Conservation (phyloP, 108 stramenopile species). For the Nannochloropsis granulata region DNA sequence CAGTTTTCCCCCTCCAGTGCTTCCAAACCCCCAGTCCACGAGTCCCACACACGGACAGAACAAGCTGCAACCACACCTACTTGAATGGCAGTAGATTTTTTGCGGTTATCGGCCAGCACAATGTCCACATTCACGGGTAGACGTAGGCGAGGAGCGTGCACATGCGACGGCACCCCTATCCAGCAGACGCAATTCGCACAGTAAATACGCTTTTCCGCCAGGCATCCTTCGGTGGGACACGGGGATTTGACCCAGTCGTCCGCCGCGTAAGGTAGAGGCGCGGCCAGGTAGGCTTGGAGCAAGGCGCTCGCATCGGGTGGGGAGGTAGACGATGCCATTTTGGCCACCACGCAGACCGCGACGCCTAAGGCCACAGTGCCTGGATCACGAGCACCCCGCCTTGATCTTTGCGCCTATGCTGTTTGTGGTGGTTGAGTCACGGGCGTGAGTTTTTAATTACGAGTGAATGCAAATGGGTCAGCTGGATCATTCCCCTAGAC, state of each 20-base stretch:
- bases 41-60: background rate
- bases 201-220: background rate
- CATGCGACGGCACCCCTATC: background rate
- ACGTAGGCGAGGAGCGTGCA: background rate
- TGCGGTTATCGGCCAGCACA: background rate
- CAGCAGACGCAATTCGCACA: background rate
- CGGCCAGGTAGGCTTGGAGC: background rate
- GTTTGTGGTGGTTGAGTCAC: too few relatives aligned
- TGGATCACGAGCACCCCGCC: too few relatives aligned
- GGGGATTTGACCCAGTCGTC: background rate
- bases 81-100: background rate
- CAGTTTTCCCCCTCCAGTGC: background rate
- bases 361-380: too few relatives aligned
- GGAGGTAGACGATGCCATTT: background rate
- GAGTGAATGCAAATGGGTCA: too few relatives aligned
- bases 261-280: background rate
- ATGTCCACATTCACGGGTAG: background rate
- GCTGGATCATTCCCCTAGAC: too few relatives aligned
- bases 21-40: background rate
- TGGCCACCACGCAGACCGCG: too few relatives aligned
- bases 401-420: too few relatives aligned
- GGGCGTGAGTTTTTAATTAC: too few relatives aligned
- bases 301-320: background rate
- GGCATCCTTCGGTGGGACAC: background rate
- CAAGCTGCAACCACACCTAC: background rate